Base-by-base conservation (phyloP, 106 monocot species). In the Hemerocallis citrina region DNA sequence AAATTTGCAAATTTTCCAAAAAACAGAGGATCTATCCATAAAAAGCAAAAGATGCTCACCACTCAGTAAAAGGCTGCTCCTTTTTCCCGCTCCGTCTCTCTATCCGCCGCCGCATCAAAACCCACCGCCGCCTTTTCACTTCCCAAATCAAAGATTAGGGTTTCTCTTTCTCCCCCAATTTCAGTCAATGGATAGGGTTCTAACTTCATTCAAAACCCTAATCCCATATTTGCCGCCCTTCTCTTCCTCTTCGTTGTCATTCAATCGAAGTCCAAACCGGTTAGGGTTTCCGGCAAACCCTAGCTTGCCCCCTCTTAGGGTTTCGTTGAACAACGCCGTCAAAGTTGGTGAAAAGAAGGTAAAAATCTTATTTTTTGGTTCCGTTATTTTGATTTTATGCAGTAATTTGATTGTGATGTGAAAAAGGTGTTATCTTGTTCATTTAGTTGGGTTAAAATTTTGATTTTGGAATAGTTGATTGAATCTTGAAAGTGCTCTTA, bases 101-200 rank as follows among this genome's bases (percentile, higher is more conserved):
- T n/a, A n/a, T n/a, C n/a, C n/a, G n/a, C n/a, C n/a, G n/a, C n/a
- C n/a, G n/a, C n/a, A n/a, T n/a, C n/a, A n/a, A n/a, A n/a, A n/a
- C n/a, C n/a, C n/a, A n/a, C n/a, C n/a, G n/a, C n/a, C n/a, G n/a
- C n/a, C n/a, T n/a, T n/a, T n/a, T n/a, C n/a, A n/a, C n/a, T n/a
- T n/a, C n/a, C n/a, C n/a, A n/a, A n/a, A n/a, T n/a, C n/a, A n/a
- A n/a, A n/a, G n/a, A n/a, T n/a, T n/a, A n/a, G n/a, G n/a, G n/a
- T n/a, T n/a, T n/a, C n/a, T n/a, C n/a, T n/a, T n/a, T n/a, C n/a
- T n/a, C n/a, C n/a, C n/a, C n/a, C n/a, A n/a, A n/a, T n/a, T n/a
- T n/a, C n/a, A n/a, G n/a, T n/a, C n/a, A n/a, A 59, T 59, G 59
- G 59, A 59, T 9, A 59, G 40, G 27, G 21, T 40, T 16, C 13